A percentile compares a stretch with the other conserved stretches of the same genome.
Conservation (phyloP, 257 asterid genomes). For the Nicotiana benthamiana region DNA sequence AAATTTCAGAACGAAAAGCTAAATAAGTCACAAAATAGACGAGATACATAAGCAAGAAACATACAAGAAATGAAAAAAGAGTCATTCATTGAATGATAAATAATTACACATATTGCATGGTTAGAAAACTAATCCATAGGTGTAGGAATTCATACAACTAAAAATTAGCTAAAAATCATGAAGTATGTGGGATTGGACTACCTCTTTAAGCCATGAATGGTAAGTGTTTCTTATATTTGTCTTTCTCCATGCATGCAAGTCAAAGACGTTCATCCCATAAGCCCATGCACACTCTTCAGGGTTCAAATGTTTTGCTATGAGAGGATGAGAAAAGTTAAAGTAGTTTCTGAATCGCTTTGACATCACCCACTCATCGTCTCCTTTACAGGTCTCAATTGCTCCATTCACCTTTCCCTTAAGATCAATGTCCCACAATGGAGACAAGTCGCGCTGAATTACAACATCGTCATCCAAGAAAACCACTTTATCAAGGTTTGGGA, state of each 20-base stretch:
- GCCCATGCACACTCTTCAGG: conserved; percentile 35
- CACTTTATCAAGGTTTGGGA: conserved; percentile 89
- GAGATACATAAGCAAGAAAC: background rate
- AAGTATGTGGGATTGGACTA: background rate
- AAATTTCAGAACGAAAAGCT: background rate
- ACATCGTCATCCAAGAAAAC: conserved; percentile 96
- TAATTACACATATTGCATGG: background rate
- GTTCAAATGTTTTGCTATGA: conserved; percentile 15
- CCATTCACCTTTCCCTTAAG: conserved; percentile 29
- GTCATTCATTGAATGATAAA: too few relatives aligned
- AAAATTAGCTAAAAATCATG: background rate
- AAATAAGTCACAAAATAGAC: background rate
- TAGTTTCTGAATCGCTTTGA: conserved; percentile 24
- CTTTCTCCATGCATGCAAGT: conserved; percentile 28
- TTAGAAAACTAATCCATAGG: background rate
- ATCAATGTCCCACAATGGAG: conserved; percentile 27
- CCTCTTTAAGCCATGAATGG: conserved; percentile 29
- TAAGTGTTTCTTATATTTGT: conserved; percentile 22
- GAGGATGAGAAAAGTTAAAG: conserved; percentile 29
- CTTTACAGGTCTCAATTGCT: conserved; percentile 29
- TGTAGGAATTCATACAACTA: background rate
- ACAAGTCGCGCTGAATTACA: conserved; percentile 44
- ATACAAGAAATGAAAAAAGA: background rate
- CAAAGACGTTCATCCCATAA: conserved; percentile 29
- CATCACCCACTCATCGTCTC: conserved; percentile 24